Evolutionary conservation across 2,329 filamentous ascomycete genomes (phyloP).

Genomic region (Talaromyces marneffei): DNA sequence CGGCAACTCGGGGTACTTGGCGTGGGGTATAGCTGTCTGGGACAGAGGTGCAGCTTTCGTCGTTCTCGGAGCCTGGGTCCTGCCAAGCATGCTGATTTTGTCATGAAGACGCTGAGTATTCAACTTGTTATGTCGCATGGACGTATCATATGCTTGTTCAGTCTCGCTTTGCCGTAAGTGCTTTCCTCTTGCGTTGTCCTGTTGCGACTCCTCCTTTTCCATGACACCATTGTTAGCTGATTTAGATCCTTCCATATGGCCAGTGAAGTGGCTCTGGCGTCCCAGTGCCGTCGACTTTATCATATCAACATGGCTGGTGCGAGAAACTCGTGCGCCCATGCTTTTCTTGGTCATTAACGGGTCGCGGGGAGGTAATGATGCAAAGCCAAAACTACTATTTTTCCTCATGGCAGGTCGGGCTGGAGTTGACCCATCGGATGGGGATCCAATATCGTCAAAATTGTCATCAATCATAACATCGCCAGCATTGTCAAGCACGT

Average conservation of each 20-base stretch:
- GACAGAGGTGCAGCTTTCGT: slow-evolving; percentile 39
- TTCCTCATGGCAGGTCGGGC: slow-evolving; percentile 61
- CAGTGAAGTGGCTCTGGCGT: slow-evolving; percentile 68
- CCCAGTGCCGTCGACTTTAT: slow-evolving; percentile 37
- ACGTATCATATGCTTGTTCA: slow-evolving; percentile 46
- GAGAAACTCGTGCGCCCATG: slow-evolving; percentile 64
- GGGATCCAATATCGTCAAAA: slow-evolving; percentile 44
- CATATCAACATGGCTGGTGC: slow-evolving; percentile 72
- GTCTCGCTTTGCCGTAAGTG: slow-evolving; percentile 45
- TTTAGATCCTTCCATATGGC: slow-evolving; percentile 59
- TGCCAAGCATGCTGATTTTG: slow-evolving; percentile 71
- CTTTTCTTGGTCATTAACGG: slow-evolving; percentile 80
- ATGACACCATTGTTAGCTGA: slow-evolving; percentile 26
- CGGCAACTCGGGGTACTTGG: slow-evolving; percentile 34
- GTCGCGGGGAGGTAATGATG: slow-evolving; percentile 83
- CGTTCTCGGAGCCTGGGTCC: slow-evolving; percentile 45
- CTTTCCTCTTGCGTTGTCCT: slow-evolving; percentile 47
- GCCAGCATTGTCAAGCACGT: slow-evolving; percentile 20
- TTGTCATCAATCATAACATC: slow-evolving; percentile 31
- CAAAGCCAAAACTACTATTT: slow-evolving; percentile 94
- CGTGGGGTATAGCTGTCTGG: slow-evolving; percentile 25
- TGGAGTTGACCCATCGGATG: slow-evolving; percentile 44
- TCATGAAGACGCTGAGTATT: slow-evolving; percentile 93
- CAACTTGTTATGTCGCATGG: slow-evolving; percentile 68
- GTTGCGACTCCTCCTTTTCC: slow-evolving; percentile 32